A percentile compares a stretch with the other conserved stretches of the same genome.
phyloP scores from a whole-genome alignment of 1,139 yeast species.

The Pichia sp. region DNA sequence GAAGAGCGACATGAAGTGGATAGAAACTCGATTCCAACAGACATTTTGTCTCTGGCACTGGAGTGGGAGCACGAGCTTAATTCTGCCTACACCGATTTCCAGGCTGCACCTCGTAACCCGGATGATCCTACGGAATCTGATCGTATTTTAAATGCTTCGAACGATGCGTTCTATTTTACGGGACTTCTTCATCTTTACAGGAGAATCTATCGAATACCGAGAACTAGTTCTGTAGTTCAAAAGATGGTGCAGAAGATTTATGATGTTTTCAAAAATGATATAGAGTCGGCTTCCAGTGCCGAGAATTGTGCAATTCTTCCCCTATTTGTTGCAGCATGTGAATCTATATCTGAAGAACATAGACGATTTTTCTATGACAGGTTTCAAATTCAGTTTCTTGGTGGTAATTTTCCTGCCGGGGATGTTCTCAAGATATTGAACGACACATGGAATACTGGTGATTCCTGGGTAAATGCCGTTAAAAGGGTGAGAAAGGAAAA shows the following conservation, averaged over 20 bases:
- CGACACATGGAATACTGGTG: slow-evolving; percentile 17
- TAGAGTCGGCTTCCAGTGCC: slow-evolving; percentile 18
- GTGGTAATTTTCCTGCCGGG: slow-evolving; percentile 18
- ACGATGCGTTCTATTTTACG: slow-evolving; percentile 13
- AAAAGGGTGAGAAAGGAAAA: slow-evolving; percentile 9
- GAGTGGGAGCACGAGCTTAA: slow-evolving; percentile 16
- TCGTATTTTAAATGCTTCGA: slow-evolving; percentile 8
- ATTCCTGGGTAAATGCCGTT: slow-evolving; percentile 15
- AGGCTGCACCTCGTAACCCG: slow-evolving; percentile 1
- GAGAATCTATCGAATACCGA: slow-evolving; percentile 14
- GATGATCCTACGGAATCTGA: slow-evolving; percentile 12
- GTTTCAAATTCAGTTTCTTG: slow-evolving; percentile 18
- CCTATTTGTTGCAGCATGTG: slow-evolving; percentile 18
- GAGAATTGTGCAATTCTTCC: slow-evolving; percentile 17
- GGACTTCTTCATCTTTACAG: slow-evolving; percentile 14
- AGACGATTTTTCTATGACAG: slow-evolving; percentile 15
- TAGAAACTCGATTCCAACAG: slow-evolving; percentile 4
- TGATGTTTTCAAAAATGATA: slow-evolving; percentile 9
- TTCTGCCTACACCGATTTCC: slow-evolving; percentile 9
- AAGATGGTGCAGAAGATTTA: slow-evolving; percentile 14
- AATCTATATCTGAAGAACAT: slow-evolving; percentile 12
- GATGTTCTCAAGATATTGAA: slow-evolving; percentile 16
- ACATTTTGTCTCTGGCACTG: slow-evolving; percentile 12
- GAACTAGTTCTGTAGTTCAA: slow-evolving; percentile 11
- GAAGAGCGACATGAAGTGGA: slow-evolving; percentile 5